These are phyloP conservation scores for Epichloe gansuensis DNA, from an alignment of 2,329 filamentous ascomycete species.

Conservation along the genomic window DNA sequence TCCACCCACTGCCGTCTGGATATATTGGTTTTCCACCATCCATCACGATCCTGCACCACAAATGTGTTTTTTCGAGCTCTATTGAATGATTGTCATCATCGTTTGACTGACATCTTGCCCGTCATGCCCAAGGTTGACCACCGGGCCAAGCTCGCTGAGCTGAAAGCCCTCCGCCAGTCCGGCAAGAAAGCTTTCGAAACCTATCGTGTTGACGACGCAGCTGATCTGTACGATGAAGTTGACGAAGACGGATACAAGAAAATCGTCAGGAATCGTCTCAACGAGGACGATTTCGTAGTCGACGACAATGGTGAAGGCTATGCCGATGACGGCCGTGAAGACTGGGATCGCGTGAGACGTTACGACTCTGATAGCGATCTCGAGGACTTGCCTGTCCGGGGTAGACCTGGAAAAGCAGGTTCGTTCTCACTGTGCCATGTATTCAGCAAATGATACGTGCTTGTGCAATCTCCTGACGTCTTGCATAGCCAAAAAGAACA, in stretches of 20 bases:
- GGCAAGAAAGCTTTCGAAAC: conserved; percentile 84
- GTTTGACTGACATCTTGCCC: conserved; percentile 5
- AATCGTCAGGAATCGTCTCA: conserved; percentile 74
- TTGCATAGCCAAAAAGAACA: conserved; percentile 63
- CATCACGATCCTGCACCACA: background rate
- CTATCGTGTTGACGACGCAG: conserved; percentile 76
- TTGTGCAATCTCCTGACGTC: background rate
- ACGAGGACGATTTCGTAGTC: conserved; percentile 95
- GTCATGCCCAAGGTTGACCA: conserved; percentile 25
- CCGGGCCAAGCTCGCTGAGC: conserved; percentile 55
- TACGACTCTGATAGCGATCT: conserved; percentile 63
- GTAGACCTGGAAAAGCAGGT: conserved; percentile 40
- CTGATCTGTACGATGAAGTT: conserved; percentile 85
- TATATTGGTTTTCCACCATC: background rate
- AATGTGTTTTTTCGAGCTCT: background rate
- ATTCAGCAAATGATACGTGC: background rate
- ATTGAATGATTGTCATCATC: conserved; percentile 8
- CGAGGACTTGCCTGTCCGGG: conserved; percentile 24
- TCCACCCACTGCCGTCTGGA: background rate
- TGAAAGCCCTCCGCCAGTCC: conserved; percentile 69
- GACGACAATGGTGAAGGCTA: conserved; percentile 97
- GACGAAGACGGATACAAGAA: conserved; percentile 97
- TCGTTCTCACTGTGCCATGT: conserved; percentile 14
- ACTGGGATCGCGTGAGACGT: conserved; percentile 66
- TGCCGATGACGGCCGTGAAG: conserved; percentile 88